Conservation (phyloP, 441 rosid species). For the Capsella rubella region DNA sequence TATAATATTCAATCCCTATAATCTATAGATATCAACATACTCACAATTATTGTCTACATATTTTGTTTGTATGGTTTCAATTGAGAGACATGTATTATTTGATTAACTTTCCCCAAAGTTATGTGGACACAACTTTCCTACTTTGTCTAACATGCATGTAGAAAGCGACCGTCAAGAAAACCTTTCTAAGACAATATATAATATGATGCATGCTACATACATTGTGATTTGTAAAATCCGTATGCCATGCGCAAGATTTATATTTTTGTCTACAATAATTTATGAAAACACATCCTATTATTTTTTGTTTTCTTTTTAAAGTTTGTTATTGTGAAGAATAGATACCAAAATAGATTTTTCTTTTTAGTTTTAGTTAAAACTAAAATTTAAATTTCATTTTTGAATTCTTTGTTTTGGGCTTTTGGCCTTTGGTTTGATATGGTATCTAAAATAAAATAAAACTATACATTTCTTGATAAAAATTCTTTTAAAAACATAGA, state of each 20-base stretch:
- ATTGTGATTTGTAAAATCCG: background rate
- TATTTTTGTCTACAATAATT: background rate
- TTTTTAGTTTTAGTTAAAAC: too few relatives aligned
- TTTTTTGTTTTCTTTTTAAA: too few relatives aligned
- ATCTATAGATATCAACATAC: background rate
- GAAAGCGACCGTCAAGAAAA: background rate
- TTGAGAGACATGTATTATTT: background rate
- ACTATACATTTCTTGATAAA: background rate
- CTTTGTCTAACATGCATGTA: conserved; percentile 25
- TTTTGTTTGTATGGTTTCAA: background rate
- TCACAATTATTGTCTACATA: conserved; percentile 9
- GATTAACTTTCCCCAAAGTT: background rate
- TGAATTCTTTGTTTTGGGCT: too few relatives aligned
- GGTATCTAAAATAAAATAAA: too few relatives aligned
- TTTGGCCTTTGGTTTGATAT: too few relatives aligned
- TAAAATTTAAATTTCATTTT: too few relatives aligned
- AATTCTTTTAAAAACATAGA: background rate
- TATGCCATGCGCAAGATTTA: background rate
- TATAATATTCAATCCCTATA: conserved; percentile 24
- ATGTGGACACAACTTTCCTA: conserved; percentile 13
- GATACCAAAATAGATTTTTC: too few relatives aligned
- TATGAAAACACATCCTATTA: too few relatives aligned
- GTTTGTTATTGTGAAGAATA: too few relatives aligned
- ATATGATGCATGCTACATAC: background rate
- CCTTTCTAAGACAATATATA: background rate